phyloP scores from a whole-genome alignment of 768 basidiomycete genomes.

The Leccinellum rugosiceps region DNA sequence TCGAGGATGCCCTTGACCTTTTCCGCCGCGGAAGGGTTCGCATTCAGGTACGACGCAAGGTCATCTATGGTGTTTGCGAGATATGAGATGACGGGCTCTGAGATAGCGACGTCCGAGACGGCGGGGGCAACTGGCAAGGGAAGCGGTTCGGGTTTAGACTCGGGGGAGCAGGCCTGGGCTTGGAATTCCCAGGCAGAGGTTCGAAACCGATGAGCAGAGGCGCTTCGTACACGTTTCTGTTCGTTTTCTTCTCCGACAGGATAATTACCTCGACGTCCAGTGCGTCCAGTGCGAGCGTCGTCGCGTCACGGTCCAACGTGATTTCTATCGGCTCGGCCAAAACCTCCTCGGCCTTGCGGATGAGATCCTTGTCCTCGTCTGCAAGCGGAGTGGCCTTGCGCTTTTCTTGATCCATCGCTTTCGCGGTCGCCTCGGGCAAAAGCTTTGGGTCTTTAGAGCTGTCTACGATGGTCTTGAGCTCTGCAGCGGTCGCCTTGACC shows the following conservation, averaged over 20 bases:
- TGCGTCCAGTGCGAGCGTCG: slow-evolving; percentile 8
- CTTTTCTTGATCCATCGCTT: slow-evolving; percentile 41
- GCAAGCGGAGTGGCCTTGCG: slow-evolving; percentile 50
- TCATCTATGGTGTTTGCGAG: slow-evolving; percentile 92
- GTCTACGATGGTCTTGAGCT: slow-evolving; percentile 49
- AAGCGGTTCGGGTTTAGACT: slow-evolving; percentile 40
- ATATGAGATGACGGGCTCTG: slow-evolving; percentile 91
- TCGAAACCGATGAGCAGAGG: slow-evolving; percentile 93
- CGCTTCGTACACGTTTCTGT: slow-evolving; percentile 47
- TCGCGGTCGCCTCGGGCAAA: slow-evolving; percentile 26
- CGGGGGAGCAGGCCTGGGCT: slow-evolving; percentile 53
- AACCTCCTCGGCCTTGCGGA: slow-evolving; percentile 70
- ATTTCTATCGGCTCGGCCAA: slow-evolving; percentile 43
- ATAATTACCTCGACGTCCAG: slow-evolving; percentile 24
- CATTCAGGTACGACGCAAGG: slow-evolving; percentile 78
- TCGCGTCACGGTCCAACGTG: slow-evolving; percentile 22
- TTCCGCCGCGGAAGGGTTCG: slow-evolving; percentile 62
- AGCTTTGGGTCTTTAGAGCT: slow-evolving; percentile 32
- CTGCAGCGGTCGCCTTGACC: slow-evolving; percentile 38
- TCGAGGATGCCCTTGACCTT: slow-evolving; percentile 75
- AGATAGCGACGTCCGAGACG: slow-evolving; percentile 64
- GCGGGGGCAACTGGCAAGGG: slow-evolving; percentile 83
- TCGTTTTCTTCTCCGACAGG: slow-evolving; percentile 22
- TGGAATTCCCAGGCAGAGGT: slow-evolving; percentile 83
- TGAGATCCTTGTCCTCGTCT: slow-evolving; percentile 58